Conservation (phyloP, 768 basidiomycete genomes). For the Lactarius sp. region DNA sequence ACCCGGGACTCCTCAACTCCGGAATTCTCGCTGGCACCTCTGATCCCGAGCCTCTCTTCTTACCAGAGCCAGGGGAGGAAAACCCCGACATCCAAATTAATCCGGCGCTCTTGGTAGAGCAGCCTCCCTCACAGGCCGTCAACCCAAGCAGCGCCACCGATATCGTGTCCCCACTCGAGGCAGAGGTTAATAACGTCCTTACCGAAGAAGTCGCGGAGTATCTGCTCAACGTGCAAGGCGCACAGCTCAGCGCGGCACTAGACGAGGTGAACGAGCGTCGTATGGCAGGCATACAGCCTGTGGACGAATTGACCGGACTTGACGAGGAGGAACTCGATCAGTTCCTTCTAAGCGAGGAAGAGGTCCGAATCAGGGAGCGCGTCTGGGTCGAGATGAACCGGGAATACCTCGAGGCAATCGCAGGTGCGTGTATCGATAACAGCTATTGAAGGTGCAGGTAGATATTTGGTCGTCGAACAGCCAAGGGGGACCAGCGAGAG, state of each 20-base stretch:
- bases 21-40: conserved; percentile 62
- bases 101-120: conserved; percentile 12
- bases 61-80: conserved; percentile 34
- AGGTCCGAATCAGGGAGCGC: conserved; percentile 81
- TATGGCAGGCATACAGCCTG: conserved; percentile 43
- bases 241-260: conserved; percentile 55
- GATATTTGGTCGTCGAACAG: conserved; percentile 35
- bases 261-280: conserved; percentile 64
- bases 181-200: conserved; percentile 56
- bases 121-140: conserved; percentile 7
- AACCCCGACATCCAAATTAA: not conserved
- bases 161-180: conserved; percentile 44
- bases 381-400: conserved; percentile 93
- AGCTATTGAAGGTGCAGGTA: conserved; percentile 14
- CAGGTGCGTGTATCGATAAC: conserved; percentile 46
- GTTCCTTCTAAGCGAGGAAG: conserved; percentile 72
- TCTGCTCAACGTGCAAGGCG: conserved; percentile 56
- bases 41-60: conserved; percentile 33
- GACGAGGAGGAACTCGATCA: conserved; percentile 87
- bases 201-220: conserved; percentile 67
- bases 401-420: conserved; percentile 85
- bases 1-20: conserved; percentile 55
- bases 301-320: conserved; percentile 66
- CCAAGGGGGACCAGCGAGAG: conserved; percentile 56
- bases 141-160: conserved; percentile 14